Evolutionary conservation across 495 filamentous ascomycete species (phyloP), one percentile per base, ranked within the genome.

Genomic region (Xylaria intraflava): DNA sequence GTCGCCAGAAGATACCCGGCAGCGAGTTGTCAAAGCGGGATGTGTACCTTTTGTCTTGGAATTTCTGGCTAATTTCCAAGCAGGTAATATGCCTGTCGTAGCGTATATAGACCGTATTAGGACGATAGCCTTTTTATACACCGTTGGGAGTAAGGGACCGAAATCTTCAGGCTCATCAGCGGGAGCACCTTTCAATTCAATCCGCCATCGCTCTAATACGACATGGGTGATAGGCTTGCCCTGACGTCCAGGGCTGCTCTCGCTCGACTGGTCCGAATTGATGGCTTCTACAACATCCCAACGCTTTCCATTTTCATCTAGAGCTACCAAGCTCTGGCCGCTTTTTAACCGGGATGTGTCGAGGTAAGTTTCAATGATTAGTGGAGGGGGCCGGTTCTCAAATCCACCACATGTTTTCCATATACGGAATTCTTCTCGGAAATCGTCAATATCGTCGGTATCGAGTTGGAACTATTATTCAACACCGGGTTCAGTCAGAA

Each of bases 101-200:
- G 89, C 78, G 68, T 89, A 96, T n/a, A 98, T 77, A 8, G 90
- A 90, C 53, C 94, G 81, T 70, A 97, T 96, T 56, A 97, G 80
- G 50, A 97, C 85, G 55, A 98, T 93, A 60, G 83, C 85, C 71
- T 92, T 90, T 73, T 97, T 98, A 75, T 98, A 98, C 53, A 93
- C 83, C 20, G 88, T 92, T 4, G 93, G 90, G 43, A 96, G 73
- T 17, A 81, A 79, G 27, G 82, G 75, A 30, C 77, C 82, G 59
- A 89, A 79, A 57, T 93, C 88, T 14, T 83, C 77, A 24, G 75
- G 66, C 36, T 72, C 65, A 44, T 76, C 74, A n/a, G 74, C 67
- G 14, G 78, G 67, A 30, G 64, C 51, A 49, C 70, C 67, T 56
- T 84, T 86, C 54, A 97, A 74, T 62, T 92, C 85, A 57, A 98